Evolutionary conservation across 1,284 basidiomycete genomes (phyloP).

Genomic region (Marasmius oreades): DNA sequence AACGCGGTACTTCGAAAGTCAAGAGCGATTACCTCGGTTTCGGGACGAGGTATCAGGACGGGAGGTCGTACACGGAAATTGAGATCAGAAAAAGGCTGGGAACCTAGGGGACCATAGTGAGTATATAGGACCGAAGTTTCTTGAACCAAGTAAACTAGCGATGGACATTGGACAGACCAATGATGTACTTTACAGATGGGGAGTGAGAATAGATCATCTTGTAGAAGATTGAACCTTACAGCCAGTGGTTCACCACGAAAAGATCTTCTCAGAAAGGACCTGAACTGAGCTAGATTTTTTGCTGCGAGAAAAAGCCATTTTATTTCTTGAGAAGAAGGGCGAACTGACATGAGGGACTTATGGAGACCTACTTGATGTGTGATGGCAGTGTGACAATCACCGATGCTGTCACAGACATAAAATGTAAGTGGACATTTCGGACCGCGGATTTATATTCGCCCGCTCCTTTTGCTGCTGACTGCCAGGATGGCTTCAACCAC

Average conservation of each 20-base stretch:
- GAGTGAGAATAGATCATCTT: not conserved
- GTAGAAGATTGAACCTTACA: not conserved
- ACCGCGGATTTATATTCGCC: not conserved
- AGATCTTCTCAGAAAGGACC: constrained; percentile 54
- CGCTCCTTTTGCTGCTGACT: not conserved
- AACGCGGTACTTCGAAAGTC: not conserved
- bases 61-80: constrained; percentile 70
- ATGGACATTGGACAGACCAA: constrained; percentile 50
- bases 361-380: not conserved
- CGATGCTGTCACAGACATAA: not conserved
- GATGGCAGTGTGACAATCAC: not conserved
- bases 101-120: constrained; percentile 45
- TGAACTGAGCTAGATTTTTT: constrained; percentile 24
- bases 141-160: constrained; percentile 11
- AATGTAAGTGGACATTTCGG: not conserved
- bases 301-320: constrained; percentile 57
- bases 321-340: constrained; percentile 50
- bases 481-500: not conserved
- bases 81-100: constrained; percentile 85
- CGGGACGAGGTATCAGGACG: constrained; percentile 86
- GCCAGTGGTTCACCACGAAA: constrained; percentile 67
- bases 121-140: constrained; percentile 7
- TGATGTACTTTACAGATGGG: constrained; percentile 70
- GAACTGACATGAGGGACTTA: constrained; percentile 22
- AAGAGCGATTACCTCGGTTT: constrained; percentile 59